Conservation (phyloP, 257 asterid species). For the Linaria vulgaris region DNA sequence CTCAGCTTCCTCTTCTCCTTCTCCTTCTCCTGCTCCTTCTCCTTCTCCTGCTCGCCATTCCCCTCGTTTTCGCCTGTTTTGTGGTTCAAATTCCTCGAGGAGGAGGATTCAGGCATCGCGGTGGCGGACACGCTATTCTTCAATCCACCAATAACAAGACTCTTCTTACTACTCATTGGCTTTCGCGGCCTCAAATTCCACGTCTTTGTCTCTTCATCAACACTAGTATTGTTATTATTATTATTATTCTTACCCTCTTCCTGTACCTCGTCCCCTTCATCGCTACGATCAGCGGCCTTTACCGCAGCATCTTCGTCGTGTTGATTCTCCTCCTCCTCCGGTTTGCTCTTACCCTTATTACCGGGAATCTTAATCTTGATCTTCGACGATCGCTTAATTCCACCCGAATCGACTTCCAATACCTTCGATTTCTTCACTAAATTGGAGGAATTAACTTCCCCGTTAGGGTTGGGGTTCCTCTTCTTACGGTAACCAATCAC, state of each 20-base stretch:
- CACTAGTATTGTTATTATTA: background rate
- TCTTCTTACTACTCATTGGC: constrained; percentile 29
- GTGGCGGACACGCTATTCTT: background rate
- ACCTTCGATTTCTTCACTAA: constrained; percentile 22
- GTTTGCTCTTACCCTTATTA: background rate
- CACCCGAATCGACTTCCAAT: constrained; percentile 8
- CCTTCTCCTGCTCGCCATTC: constrained; percentile 12
- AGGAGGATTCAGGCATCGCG: background rate
- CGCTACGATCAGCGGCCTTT: constrained; percentile 15
- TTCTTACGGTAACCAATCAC: constrained; percentile 8
- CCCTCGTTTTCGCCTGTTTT: constrained; percentile 27
- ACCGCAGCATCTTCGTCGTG: constrained; percentile 13
- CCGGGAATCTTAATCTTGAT: constrained; percentile 38
- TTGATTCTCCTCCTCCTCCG: constrained; percentile 9
- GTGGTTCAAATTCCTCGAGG: constrained; percentile 14
- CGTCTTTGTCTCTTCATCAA: constrained; percentile 40
- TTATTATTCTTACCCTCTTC: constrained; percentile 25
- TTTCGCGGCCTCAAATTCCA: constrained; percentile 70
- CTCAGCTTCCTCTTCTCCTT: constrained; percentile 36
- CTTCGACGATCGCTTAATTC: constrained; percentile 35
- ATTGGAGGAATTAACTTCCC: constrained; percentile 18
- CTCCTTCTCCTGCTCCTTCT: too few relatives aligned
- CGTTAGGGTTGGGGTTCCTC: constrained; percentile 9
- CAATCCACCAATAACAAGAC: constrained; percentile 26
- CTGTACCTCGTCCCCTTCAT: constrained; percentile 13